These are phyloP conservation scores for Fraxinus sp. DNA, from an alignment of 305 asterid genomes.

Conservation along the genomic window DNA sequence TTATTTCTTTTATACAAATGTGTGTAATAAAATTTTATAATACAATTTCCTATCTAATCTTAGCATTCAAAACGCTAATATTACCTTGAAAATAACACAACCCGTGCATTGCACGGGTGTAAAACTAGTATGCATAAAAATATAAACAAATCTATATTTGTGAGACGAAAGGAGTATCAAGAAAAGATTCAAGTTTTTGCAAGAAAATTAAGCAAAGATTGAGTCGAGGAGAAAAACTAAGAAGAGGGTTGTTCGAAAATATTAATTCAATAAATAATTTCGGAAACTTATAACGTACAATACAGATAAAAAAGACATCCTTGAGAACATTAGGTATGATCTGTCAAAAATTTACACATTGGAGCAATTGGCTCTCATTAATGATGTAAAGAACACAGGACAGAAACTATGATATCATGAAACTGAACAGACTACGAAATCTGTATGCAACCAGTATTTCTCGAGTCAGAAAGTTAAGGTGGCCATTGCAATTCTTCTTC, in stretches of 20 bases:
- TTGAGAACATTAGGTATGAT: background rate
- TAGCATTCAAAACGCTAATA: too few relatives aligned
- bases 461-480: conserved; percentile 26
- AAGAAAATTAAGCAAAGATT: background rate
- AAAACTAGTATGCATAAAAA: too few relatives aligned
- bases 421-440: background rate
- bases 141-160: too few relatives aligned
- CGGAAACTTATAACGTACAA: background rate
- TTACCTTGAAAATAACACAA: too few relatives aligned
- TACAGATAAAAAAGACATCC: background rate
- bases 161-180: background rate
- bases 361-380: background rate
- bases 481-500: conserved; percentile 12
- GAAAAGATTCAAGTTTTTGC: background rate
- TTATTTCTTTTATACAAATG: too few relatives aligned
- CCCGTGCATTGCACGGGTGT: too few relatives aligned
- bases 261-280: background rate
- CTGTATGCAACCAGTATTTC: conserved; percentile 17
- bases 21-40: too few relatives aligned
- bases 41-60: too few relatives aligned
- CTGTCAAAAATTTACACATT: background rate
- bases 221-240: background rate
- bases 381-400: background rate
- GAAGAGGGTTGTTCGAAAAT: background rate
- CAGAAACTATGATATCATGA: background rate